Conservation (phyloP, 1,284 basidiomycete genomes). For the Ceratobasidium theobromae region DNA sequence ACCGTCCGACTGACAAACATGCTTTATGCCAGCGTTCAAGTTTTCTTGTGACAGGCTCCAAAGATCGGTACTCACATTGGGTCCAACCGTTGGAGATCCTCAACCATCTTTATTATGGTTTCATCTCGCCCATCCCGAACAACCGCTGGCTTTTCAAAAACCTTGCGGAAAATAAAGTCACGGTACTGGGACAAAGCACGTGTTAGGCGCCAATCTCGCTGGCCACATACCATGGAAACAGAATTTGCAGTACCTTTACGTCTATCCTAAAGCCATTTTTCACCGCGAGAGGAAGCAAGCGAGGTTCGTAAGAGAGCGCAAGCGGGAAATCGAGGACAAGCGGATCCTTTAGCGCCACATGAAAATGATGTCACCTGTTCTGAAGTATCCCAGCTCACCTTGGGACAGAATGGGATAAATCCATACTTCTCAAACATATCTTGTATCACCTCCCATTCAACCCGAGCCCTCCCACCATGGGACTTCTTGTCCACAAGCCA, state of each 20-base stretch:
- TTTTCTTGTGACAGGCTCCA: not conserved
- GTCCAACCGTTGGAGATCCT: slow-evolving; percentile 22
- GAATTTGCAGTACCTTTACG: slow-evolving; percentile 53
- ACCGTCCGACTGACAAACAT: slow-evolving; percentile 79
- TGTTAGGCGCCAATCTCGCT: not conserved
- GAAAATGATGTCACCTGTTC: not conserved
- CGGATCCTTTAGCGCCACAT: slow-evolving; percentile 55
- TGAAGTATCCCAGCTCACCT: slow-evolving; percentile 47
- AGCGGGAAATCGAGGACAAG: slow-evolving; percentile 73
- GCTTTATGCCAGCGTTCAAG: slow-evolving; percentile 43
- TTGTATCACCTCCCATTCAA: slow-evolving; percentile 61
- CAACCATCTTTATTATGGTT: slow-evolving; percentile 51
- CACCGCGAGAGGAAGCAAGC: slow-evolving; percentile 66
- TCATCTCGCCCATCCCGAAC: slow-evolving; percentile 48
- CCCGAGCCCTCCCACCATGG: slow-evolving; percentile 54
- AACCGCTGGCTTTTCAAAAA: slow-evolving; percentile 59
- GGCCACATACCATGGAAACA: not conserved
- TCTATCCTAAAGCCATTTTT: slow-evolving; percentile 74
- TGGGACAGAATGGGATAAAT: slow-evolving; percentile 74
- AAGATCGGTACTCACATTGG: slow-evolving; percentile 28
- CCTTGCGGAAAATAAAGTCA: slow-evolving; percentile 76
- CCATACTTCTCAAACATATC: slow-evolving; percentile 68
- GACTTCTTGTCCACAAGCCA: slow-evolving; percentile 68
- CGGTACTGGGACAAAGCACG: slow-evolving; percentile 55
- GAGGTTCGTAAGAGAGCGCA: slow-evolving; percentile 69